Evolutionary conservation across 257 asterid species (phyloP), one percentile per base, ranked within the genome.

Genomic region (Salvia rosmarinus): DNA sequence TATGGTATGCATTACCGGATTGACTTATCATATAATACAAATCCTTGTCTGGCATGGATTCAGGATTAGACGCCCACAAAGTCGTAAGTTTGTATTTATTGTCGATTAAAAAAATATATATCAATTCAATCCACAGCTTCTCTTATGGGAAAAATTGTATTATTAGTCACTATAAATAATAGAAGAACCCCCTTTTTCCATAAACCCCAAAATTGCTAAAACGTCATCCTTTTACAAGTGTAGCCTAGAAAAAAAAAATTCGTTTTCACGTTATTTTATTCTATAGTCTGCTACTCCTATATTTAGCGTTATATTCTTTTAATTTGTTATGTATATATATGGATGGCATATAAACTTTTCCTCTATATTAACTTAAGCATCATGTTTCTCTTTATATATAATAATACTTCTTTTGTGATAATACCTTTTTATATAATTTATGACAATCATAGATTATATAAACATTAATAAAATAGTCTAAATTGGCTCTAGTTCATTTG

Each of bases 31-130:
- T 37, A 52, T 28, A 19, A 13, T 10, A 9, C 14, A 35, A 46
- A 44, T 9, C 21, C 40, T 74, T 44, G 76, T 59, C 60, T 55
- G 47, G 76, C 59, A 62, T 71, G 74, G 35, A 40, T 14, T 52
- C 40, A 7, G 68, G 65, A 42, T 67, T 71, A 65, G 62, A 71
- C 62, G 47, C 51, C 67, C 47, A 55, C 67, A 68, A 73, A 78
- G 68, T 78, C 86, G 75, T 52, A 68, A 7, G 25, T 13, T 39
- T 54, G 79, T 54, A 79, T 75, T 70, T 64, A 75, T 60, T 70
- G 62, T 73, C 68, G 9, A 42, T 51, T 20, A 42, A 43, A 50
- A 39, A 28, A 28, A 9, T 4, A 20, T 56, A 66, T 16, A 5
- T 25, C 14, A 42, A 5, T 3, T 51, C 56, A 37, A 17, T 43